Base-by-base conservation (phyloP, 129 eudicot genomes). In the Pittosporum tobira region DNA sequence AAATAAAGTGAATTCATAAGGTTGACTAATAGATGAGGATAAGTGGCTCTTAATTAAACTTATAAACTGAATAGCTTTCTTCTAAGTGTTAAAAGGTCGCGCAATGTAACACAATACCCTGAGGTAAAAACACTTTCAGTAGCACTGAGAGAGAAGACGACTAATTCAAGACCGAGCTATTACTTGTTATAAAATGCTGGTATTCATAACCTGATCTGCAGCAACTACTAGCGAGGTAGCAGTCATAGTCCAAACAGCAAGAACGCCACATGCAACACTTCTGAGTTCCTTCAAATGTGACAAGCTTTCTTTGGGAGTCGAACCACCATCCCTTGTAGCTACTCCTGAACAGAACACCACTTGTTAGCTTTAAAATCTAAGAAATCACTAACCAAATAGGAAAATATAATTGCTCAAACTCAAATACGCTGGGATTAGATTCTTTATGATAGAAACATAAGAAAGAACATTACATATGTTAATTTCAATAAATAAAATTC, bases 201-300 rank as follows among this genome's bases (percentile, higher is more conserved):
- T 28, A 4, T 20, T 25, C 51, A 16, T 62, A 57, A 89, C 97
- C 89, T 80, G 95, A 68, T 53, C 68, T 57, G 95, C 98, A 71
- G 96, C 98, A 56, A 83, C 73, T 51, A 86, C 98, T 26, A 96
- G 98, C 1, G 94, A 78, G 65, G 80, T 73, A 75, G 96, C 53
- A 38, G 94, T 67, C 19, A 91, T 64, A 15, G 98, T 94, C 90
- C 71, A 91, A 36, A 74, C 89, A 64, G 88, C 96, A 43, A 91
- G 90, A 62, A 83, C n/a, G 51, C 98, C 98, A 76, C 86, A 84
- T 53, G 96, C 85, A 2, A 78, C 72, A 64, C 63, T 81, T 64
- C 84, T 69, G 20, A 91, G 75, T 36, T 91, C 87, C 78, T 78
- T 79, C 42, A 87, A 81, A 6, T 64, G 70, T 27, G 65, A 62